Evolutionary conservation across 2,329 filamentous ascomycete species (phyloP), one percentile per base, ranked within the genome.

Genomic region (Talaromyces rugulosus): DNA sequence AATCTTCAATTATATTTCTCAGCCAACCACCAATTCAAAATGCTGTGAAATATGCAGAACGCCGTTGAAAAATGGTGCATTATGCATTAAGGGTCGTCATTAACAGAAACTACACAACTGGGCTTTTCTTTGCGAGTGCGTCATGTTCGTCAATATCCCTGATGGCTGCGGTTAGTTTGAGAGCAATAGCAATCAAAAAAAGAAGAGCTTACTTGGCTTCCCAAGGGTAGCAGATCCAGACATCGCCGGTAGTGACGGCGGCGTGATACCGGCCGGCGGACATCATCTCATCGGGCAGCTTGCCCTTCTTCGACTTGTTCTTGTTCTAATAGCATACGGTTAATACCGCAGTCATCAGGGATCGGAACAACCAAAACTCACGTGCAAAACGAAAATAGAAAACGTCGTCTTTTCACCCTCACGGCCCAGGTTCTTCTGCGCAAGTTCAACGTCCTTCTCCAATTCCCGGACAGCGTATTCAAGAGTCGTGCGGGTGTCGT

Each of bases 191-290:
- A 7, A 16, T 14, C 42, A 6, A 23, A 18, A 56, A 40, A 28
- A 18, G 18, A n/a, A 50, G 23, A 33, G 80, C 83, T 61, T 80
- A 86, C 83, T 80, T 89, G 51, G 95, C 95, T 81, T 98, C 95
- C 95, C 95, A 99, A 16, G 95, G 95, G 80, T 99, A 99, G 84
- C 92, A 96, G 75, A 98, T 98, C 95, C 95, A 99, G 67, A 92
- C 89, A 78, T 99, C 94, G n/a, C 85, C 86, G 34, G 96, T 90
- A 5, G 94, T 98, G 73, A 89, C 83, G 27, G 95, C 92, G 27
- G 95, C 95, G 68, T 90, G 78, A 79, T 99, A 99, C 70, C 89
- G 84, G 62, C 85, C 85, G 60, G 87, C 79, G 47, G 83, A 79
- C 66, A 94, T 82, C 85, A 98, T 92, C 42, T 92, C 87, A 23